A percentile compares a stretch with the other conserved stretches of the same genome.
phyloP scores from a whole-genome alignment of 2,329 filamentous ascomycete genomes.

The Coleophoma cylindrospora region DNA sequence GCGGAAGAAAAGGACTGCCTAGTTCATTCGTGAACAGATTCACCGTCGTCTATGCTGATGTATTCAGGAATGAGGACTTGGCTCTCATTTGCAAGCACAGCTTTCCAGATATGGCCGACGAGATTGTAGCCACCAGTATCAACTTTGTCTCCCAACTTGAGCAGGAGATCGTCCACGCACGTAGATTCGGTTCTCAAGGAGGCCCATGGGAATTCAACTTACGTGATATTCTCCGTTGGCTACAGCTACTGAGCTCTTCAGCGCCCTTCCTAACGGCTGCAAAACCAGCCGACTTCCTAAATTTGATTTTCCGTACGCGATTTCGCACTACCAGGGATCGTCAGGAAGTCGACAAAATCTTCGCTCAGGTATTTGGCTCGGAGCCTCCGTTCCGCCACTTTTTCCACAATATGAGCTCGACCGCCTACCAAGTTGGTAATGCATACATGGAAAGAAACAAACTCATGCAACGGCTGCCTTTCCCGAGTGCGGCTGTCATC shows the following conservation, averaged over 20 bases:
- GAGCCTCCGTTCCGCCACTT: constrained; percentile 49
- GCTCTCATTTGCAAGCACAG: constrained; percentile 74
- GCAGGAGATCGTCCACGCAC: constrained; percentile 57
- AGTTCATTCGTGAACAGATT: constrained; percentile 98
- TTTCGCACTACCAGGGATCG: constrained; percentile 74
- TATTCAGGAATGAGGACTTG: constrained; percentile 78
- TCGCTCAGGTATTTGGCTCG: constrained; percentile 54
- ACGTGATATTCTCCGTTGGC: constrained; percentile 84
- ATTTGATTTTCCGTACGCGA: constrained; percentile 79
- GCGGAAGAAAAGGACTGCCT: constrained; percentile 88
- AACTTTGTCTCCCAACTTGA: constrained; percentile 79
- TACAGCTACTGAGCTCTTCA: constrained; percentile 62
- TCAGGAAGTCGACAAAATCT: constrained; percentile 58
- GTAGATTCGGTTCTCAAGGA: constrained; percentile 54
- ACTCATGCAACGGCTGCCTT: constrained; percentile 43
- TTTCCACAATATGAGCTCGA: constrained; percentile 63
- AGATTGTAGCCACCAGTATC: constrained; percentile 64
- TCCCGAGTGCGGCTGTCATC: constrained; percentile 45
- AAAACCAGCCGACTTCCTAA: constrained; percentile 66
- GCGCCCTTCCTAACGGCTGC: constrained; percentile 57
- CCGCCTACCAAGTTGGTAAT: constrained; percentile 73
- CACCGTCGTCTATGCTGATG: constrained; percentile 93
- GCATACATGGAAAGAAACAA: constrained; percentile 61
- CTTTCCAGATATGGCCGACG: constrained; percentile 58
- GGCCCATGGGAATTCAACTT: constrained; percentile 96